Evolutionary conservation across 164 flowering plant genomes (phyloP), one percentile per base, ranked within the genome.

Genomic region (Platanus orientalis): DNA sequence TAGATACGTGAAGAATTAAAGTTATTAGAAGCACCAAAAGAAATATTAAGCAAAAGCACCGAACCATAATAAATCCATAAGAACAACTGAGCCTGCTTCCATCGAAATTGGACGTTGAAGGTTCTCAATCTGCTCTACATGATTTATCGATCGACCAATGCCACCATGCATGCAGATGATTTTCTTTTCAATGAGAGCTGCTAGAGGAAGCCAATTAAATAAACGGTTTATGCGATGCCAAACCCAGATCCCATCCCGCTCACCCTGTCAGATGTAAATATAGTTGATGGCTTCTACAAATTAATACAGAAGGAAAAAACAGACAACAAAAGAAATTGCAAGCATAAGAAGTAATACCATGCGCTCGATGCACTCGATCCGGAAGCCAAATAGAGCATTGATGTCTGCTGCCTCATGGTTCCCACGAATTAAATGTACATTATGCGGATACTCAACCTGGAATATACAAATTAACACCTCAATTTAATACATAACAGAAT

Each of bases 161-260:
- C 99, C 99, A 68, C 99, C 97, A 73, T 95, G 97, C 97, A 92
- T 92, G 77, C 97, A 95, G 53, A 95, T 90, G 61, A 95, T 95
- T 77, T 95, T 92, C 78, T 90, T 92, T 74, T 95, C 99, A 62
- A 92, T 85, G 14, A 88, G 86, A 11, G 99, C 97, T 59, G 96
- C 96, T 54, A 95, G 94, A 28, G 99, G 99, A 61, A 95, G 97
- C 73, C 52, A 80, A 76, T 95, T 95, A 80, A 95, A 95, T 44
- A 95, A 89, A 73, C 90, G 97, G 80, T 95, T 95, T 76, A 95
- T 89, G 49, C 97, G 84, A 40, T 94, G 84, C 99, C 99, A 94
- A 55, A 97, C 99, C 99, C 97, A 94, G 64, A 91, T 89, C 17
- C 99, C 99, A 76, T 90, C 99, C 72, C 71, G 87, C 69, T 95